These are phyloP conservation scores for Candida gorgasii DNA, from an alignment of 805 yeast genomes.

Conservation along the genomic window DNA sequence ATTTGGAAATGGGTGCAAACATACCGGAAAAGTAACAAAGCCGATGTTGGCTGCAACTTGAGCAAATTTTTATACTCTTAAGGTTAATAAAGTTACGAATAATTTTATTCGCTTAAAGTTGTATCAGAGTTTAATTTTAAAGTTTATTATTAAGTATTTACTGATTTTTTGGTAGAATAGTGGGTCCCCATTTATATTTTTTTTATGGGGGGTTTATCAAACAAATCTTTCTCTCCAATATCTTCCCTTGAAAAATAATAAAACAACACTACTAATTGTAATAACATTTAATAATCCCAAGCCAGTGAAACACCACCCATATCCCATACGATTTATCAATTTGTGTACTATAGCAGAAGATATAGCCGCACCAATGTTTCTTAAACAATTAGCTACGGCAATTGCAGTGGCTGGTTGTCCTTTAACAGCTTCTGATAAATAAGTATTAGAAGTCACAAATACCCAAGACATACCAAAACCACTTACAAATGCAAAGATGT, in stretches of 20 bases:
- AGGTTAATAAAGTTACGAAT: too few species aligned
- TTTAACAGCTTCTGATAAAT: slow-evolving; percentile 50
- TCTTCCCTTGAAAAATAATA: slow-evolving; percentile 23
- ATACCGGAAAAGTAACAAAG: neutral
- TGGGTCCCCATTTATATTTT: too few species aligned
- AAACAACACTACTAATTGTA: slow-evolving; percentile 19
- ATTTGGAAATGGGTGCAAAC: neutral
- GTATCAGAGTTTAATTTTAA: neutral
- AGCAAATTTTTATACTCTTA: slow-evolving; percentile 2
- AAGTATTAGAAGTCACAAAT: slow-evolving; percentile 53
- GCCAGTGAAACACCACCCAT: slow-evolving; percentile 58
- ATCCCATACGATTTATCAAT: slow-evolving; percentile 37
- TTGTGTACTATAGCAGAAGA: slow-evolving; percentile 48
- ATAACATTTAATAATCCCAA: slow-evolving; percentile 34
- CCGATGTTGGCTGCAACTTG: slow-evolving; percentile 3
- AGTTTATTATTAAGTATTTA: too few species aligned
- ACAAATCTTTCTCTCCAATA: slow-evolving; percentile 21
- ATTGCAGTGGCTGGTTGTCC: slow-evolving; percentile 54
- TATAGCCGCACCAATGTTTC: slow-evolving; percentile 56
- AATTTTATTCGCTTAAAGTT: too few species aligned
- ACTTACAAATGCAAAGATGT: slow-evolving; percentile 33
- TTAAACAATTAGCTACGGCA: slow-evolving; percentile 53
- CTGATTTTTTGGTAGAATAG: too few species aligned
- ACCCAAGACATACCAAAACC: slow-evolving; percentile 61
- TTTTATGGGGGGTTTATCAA: neutral